A percentile compares a stretch with the other conserved stretches of the same genome.
phyloP scores from a whole-genome alignment of 192 early-diverging fungal genomes.

The Entrophospora sp. region DNA sequence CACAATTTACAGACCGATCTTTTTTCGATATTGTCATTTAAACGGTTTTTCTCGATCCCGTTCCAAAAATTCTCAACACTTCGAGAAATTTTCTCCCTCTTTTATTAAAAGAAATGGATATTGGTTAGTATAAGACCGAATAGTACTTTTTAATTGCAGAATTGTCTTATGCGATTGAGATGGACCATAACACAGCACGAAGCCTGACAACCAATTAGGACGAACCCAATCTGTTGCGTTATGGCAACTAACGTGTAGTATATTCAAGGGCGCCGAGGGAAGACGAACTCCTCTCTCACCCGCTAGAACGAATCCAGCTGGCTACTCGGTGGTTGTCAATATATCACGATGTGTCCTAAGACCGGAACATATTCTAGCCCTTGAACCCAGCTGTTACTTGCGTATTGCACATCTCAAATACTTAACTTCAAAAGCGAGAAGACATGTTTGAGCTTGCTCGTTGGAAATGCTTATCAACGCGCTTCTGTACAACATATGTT shows the following conservation, averaged over 20 bases:
- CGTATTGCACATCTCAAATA: slow-evolving; percentile 8
- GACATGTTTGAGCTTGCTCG: too few relatives aligned
- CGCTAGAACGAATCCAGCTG: slow-evolving; percentile 21
- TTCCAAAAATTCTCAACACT: slow-evolving; percentile 14
- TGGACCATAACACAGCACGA: slow-evolving; percentile 19
- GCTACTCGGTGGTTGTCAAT: slow-evolving; percentile 18
- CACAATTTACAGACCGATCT: background rate
- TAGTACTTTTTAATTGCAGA: background rate
- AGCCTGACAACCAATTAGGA: slow-evolving; percentile 16
- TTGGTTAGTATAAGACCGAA: background rate
- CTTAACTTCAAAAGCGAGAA: background rate
- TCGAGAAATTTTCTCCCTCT: slow-evolving; percentile 15
- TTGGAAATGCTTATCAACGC: too few relatives aligned
- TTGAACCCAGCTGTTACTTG: slow-evolving; percentile 18
- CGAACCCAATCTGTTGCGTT: slow-evolving; percentile 18
- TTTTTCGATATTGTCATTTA: slow-evolving; percentile 11
- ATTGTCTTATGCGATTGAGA: slow-evolving; percentile 7
- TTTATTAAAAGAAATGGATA: slow-evolving; percentile 13
- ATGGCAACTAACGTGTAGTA: slow-evolving; percentile 19
- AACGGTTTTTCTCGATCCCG: slow-evolving; percentile 5
- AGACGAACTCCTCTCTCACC: slow-evolving; percentile 10
- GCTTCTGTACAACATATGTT: too few relatives aligned
- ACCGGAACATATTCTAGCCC: slow-evolving; percentile 13
- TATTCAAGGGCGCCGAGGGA: slow-evolving; percentile 23
- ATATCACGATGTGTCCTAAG: slow-evolving; percentile 18